These are phyloP conservation scores for Arachnomyces sp. DNA, from an alignment of 2,329 filamentous ascomycete genomes.

Conservation along the genomic window DNA sequence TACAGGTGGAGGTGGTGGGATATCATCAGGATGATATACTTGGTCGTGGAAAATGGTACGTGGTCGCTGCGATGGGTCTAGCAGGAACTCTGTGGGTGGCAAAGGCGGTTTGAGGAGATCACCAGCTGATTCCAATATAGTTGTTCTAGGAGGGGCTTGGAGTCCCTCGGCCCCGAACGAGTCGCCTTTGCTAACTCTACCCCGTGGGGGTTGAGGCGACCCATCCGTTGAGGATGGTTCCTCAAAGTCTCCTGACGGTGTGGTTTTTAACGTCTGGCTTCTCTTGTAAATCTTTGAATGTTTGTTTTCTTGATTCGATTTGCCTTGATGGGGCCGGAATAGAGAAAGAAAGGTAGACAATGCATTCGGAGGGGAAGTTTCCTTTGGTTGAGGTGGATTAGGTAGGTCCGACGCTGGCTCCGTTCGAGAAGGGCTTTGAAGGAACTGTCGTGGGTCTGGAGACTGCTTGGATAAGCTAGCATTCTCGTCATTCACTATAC, in stretches of 20 bases:
- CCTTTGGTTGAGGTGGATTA: conserved; percentile 8
- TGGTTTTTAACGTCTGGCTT: conserved; percentile 62
- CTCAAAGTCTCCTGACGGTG: conserved; percentile 18
- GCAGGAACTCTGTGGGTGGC: conserved; percentile 70
- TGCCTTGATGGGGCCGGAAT: conserved; percentile 56
- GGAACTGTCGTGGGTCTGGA: conserved; percentile 11
- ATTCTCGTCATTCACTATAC: conserved; percentile 8
- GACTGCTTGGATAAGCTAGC: conserved; percentile 7
- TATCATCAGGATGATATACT: conserved; percentile 87
- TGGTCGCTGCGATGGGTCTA: conserved; percentile 72
- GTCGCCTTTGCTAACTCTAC: conserved; percentile 40
- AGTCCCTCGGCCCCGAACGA: conserved; percentile 45
- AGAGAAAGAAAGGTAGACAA: conserved; percentile 63
- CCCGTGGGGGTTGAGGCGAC: conserved; percentile 9
- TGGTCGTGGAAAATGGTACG: conserved; percentile 95
- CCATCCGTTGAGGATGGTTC: conserved; percentile 6
- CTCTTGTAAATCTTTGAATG: conserved; percentile 62
- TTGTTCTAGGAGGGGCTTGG: conserved; percentile 76
- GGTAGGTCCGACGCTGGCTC: conserved; percentile 23
- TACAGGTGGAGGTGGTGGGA: conserved; percentile 64
- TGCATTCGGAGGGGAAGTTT: conserved; percentile 39
- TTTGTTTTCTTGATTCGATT: conserved; percentile 39
- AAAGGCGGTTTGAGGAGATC: conserved; percentile 87
- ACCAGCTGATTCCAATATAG: conserved; percentile 89
- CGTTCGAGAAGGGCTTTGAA: conserved; percentile 12